Percentiles rank a stretch among this genome's conserved stretches.
phyloP scores from a whole-genome alignment of 495 filamentous ascomycete species.

The Penicillium chermesinum region DNA sequence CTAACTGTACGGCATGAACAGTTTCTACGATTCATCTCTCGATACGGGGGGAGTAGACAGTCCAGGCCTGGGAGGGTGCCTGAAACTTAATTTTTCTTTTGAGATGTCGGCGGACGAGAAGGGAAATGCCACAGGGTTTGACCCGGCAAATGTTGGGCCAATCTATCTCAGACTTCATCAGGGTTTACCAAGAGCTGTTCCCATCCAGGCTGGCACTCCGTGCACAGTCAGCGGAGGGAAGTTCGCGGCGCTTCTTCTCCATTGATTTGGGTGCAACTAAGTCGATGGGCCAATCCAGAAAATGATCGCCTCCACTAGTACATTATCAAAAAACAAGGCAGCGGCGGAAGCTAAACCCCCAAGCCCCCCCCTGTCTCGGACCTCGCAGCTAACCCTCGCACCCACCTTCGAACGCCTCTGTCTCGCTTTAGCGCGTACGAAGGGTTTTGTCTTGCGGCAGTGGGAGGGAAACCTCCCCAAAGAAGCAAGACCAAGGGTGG shows the following conservation, averaged over 20 bases:
- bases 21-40: neutral
- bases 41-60: neutral
- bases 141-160: no score
- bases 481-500: neutral
- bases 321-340: constrained; percentile 20
- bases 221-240: neutral
- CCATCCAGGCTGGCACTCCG: no score
- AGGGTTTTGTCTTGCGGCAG: constrained; percentile 9
- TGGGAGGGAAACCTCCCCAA: neutral
- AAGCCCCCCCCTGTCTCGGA: constrained; percentile 17
- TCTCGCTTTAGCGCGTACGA: constrained; percentile 17
- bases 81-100: no score
- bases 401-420: constrained; percentile 1
- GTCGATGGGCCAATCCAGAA: neutral
- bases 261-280: neutral
- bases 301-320: constrained; percentile 2
- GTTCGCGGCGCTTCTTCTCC: neutral
- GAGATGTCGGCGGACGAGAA: no score
- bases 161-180: no score
- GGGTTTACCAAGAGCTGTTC: no score
- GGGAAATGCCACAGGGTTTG: no score
- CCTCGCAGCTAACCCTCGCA: constrained; percentile 9
- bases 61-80: no score
- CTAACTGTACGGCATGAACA: neutral
- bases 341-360: constrained; percentile 9